These are phyloP conservation scores for Tuber brumale DNA, from an alignment of 495 filamentous ascomycete species.

Conservation along the genomic window DNA sequence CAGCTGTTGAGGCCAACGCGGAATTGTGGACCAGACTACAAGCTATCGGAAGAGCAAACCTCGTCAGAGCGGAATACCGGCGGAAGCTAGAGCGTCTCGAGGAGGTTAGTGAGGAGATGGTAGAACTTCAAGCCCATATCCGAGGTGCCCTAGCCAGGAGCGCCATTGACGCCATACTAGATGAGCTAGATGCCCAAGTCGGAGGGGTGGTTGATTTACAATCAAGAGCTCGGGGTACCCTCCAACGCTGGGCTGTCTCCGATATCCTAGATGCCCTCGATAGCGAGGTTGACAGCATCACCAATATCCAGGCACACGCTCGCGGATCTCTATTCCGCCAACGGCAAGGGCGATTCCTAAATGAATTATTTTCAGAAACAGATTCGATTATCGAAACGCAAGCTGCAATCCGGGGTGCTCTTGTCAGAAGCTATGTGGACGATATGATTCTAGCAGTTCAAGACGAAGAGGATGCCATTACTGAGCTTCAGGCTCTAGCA, in stretches of 20 bases:
- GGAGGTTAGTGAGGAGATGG: slow-evolving; percentile 48
- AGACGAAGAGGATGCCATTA: slow-evolving; percentile 66
- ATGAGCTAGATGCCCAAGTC: slow-evolving; percentile 47
- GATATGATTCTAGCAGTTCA: slow-evolving; percentile 67
- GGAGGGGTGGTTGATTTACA: slow-evolving; percentile 49
- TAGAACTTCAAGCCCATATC: slow-evolving; percentile 47
- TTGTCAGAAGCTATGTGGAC: slow-evolving; percentile 65
- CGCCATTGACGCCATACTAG: slow-evolving; percentile 46
- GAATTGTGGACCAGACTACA: slow-evolving; percentile 50
- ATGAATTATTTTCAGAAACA: slow-evolving; percentile 54
- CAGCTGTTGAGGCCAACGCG: slow-evolving; percentile 44
- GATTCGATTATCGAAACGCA: slow-evolving; percentile 62
- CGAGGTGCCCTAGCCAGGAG: slow-evolving; percentile 45
- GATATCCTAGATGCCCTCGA: slow-evolving; percentile 55
- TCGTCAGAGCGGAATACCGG: slow-evolving; percentile 48
- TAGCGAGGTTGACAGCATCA: slow-evolving; percentile 53
- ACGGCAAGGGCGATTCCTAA: slow-evolving; percentile 49
- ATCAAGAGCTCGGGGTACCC: slow-evolving; percentile 44
- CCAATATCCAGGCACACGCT: slow-evolving; percentile 61
- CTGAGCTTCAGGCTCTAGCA: slow-evolving; percentile 66
- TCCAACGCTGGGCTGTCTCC: slow-evolving; percentile 43
- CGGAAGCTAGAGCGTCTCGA: slow-evolving; percentile 49
- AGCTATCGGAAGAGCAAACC: slow-evolving; percentile 47
- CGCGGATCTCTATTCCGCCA: slow-evolving; percentile 59
- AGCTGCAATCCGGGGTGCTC: slow-evolving; percentile 66